Percentiles rank a stretch among this genome's conserved stretches.
These are phyloP conservation scores for Sonneratia caseolaris DNA, from an alignment of 345 rosid species.

Conservation along the genomic window DNA sequence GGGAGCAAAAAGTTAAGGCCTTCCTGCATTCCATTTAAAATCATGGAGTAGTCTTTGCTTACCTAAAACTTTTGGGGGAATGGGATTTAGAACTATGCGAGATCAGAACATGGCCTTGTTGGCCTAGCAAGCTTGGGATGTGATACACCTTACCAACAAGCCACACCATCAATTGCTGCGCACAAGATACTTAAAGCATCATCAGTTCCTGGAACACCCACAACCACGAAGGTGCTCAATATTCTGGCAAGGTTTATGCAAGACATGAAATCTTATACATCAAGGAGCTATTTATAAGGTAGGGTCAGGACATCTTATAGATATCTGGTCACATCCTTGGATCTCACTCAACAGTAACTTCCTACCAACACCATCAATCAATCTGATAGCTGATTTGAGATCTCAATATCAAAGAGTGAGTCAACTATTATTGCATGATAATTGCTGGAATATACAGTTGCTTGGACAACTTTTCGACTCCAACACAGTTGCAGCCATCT, in stretches of 20 bases:
- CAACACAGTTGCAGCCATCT: no score
- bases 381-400: no score
- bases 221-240: no score
- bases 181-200: no score
- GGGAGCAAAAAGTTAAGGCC: background rate
- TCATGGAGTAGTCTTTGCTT: background rate
- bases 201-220: no score
- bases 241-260: background rate
- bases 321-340: background rate
- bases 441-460: no score
- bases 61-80: background rate
- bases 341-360: background rate
- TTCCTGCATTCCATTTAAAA: background rate
- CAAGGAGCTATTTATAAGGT: background rate
- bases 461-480: no score
- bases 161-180: background rate
- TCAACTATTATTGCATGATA: no score
- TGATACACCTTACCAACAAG: no score
- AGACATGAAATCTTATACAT: no score
- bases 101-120: background rate
- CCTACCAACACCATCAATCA: background rate
- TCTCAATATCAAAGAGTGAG: no score
- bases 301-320: background rate
- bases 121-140: background rate
- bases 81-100: background rate